Base-by-base conservation (phyloP, 1,284 basidiomycete genomes). In the Cryptococcus amylolentus region DNA sequence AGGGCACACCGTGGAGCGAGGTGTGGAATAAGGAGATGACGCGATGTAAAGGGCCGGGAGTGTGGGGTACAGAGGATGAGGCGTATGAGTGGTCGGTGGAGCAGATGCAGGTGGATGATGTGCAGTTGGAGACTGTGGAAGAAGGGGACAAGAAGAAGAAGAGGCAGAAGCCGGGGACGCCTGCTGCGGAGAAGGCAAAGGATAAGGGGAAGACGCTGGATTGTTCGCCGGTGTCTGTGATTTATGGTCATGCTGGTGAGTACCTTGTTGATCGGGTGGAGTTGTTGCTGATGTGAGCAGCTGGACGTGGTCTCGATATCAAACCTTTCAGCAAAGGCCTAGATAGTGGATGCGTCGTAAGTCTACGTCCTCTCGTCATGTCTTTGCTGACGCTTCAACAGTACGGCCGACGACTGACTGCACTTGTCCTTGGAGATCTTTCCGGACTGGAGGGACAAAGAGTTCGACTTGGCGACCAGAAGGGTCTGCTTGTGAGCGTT, bases 241-340 rank as follows among this genome's bases (percentile, higher is more conserved):
- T 93, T 8, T 93, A 91, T 69, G 91, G 89, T 0, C 91, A 92
- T 68, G 82, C 87, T 6, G 72, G 71, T 73, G 58, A 65, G 71
- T 59, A 4, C 8, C 35, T 18, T 12, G 14, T 35, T 39, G 31
- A 31, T 48, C 6, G 40, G 3, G 13, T 6, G 14, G 31, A n/a
- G 9, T 28, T 38, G 12, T n/a, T 42, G 41, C 47, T 43, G 37
- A 37, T 56, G n/a, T 44, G 7, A 5, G 18, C 40, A 68, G 89
- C 90, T 4, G 78, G 81, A 3, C 80, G 88, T 20, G 88, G 88
- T 16, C 79, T 92, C 9, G 88, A 91, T 69, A 76, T 89, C 64
- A 86, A 87, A 62, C 80, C 86, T 31, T 91, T 87, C 86, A 84
- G 84, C 2, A 78, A 90, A 58, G 91, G 90, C 2, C 72, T 92